phyloP scores from a whole-genome alignment of 495 filamentous ascomycete species.

The Neurospora sp. region DNA sequence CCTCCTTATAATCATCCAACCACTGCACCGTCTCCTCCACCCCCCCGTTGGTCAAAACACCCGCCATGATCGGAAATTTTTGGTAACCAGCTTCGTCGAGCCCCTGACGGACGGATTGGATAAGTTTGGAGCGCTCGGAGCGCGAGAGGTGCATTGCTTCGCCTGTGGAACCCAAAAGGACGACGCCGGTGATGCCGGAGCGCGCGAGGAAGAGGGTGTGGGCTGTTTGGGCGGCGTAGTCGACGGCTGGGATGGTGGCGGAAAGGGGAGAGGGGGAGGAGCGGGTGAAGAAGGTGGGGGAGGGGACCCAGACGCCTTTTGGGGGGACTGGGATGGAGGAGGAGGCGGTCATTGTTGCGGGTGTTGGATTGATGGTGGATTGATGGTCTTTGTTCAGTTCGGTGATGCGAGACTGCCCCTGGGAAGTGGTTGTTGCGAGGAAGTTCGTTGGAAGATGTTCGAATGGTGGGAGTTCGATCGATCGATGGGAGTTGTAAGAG shows the following conservation, averaged over 20 bases:
- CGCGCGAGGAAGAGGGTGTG: slow-evolving; percentile 56
- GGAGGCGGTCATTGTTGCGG: neutral
- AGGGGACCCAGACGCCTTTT: slow-evolving; percentile 34
- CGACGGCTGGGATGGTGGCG: slow-evolving; percentile 22
- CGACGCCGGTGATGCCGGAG: slow-evolving; percentile 52
- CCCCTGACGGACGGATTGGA: slow-evolving; percentile 41
- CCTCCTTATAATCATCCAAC: slow-evolving; percentile 44
- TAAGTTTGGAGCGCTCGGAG: slow-evolving; percentile 47
- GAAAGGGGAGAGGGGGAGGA: neutral
- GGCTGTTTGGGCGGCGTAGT: slow-evolving; percentile 44
- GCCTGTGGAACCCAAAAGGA: slow-evolving; percentile 58
- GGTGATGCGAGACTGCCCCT: neutral
- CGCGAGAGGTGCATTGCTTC: slow-evolving; percentile 57
- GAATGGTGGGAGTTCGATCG: neutral
- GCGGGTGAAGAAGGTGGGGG: slow-evolving; percentile 34
- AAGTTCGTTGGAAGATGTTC: neutral
- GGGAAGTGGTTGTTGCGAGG: neutral
- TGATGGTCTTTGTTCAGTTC: neutral
- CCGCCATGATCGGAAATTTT: slow-evolving; percentile 54
- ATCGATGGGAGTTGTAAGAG: neutral
- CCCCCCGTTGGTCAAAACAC: slow-evolving; percentile 50
- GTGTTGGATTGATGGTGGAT: neutral
- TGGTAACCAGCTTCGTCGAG: slow-evolving; percentile 45
- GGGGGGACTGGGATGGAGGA: slow-evolving; percentile 16
- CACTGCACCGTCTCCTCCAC: slow-evolving; percentile 54